phyloP scores from a whole-genome alignment of 192 early-diverging fungal genomes.

The Podila epigama region DNA sequence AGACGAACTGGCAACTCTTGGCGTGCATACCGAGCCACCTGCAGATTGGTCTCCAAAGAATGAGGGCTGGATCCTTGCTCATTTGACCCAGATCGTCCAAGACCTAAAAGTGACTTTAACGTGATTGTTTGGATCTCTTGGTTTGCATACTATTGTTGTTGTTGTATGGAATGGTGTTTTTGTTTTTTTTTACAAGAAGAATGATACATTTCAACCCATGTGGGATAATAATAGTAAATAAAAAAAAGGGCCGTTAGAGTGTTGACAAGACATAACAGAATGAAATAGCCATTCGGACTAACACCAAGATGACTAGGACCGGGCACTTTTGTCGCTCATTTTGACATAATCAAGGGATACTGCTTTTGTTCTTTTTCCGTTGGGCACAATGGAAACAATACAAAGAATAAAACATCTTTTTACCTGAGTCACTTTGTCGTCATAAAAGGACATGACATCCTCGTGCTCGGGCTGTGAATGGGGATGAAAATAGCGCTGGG shows the following conservation, averaged over 20 bases:
- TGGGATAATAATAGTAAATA: not conserved
- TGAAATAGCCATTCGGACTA: no score
- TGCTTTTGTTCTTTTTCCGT: not conserved
- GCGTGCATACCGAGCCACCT: slow-evolving; percentile 62
- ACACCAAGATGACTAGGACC: not conserved
- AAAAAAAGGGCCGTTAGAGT: no score
- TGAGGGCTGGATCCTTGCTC: not conserved
- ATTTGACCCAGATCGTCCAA: not conserved
- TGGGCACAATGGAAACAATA: no score
- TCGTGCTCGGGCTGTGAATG: not conserved
- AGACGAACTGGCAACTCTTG: slow-evolving; percentile 87
- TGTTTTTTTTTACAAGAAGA: no score
- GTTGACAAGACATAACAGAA: no score
- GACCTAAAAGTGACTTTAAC: slow-evolving; percentile 7
- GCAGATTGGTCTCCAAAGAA: slow-evolving; percentile 5
- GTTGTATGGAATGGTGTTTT: no score
- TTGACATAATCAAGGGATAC: no score
- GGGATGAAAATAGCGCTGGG: not conserved
- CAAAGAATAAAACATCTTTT: no score
- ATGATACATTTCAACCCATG: no score
- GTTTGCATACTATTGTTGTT: slow-evolving; percentile 7
- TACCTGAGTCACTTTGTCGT: slow-evolving; percentile 21
- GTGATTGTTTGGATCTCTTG: slow-evolving; percentile 18
- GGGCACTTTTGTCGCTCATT: not conserved
- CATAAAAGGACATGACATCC: slow-evolving; percentile 17